A percentile compares a stretch with the other conserved stretches of the same genome.
phyloP scores from a whole-genome alignment of 2,329 filamentous ascomycete species.

The Simplicillium sp. region DNA sequence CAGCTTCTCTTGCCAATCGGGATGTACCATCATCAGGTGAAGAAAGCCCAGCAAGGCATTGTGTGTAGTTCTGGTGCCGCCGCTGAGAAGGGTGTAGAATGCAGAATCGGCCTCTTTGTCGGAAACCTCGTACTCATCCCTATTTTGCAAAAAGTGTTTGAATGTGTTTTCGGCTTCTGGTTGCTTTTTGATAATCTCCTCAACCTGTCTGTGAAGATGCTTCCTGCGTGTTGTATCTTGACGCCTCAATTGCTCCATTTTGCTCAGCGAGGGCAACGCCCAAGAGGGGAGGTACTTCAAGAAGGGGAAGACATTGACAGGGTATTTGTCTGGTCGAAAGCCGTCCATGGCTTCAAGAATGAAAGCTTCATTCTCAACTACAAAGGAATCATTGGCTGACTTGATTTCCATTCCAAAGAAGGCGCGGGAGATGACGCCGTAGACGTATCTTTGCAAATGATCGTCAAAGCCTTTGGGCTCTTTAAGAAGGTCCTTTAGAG shows the following conservation, averaged over 20 bases:
- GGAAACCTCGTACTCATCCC: conserved; percentile 8
- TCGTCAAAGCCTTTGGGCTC: not conserved
- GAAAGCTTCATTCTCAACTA: too few species aligned
- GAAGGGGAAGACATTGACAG: conserved; percentile 20
- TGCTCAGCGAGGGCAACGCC: conserved; percentile 9
- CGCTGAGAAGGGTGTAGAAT: conserved; percentile 22
- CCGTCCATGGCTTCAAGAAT: not conserved
- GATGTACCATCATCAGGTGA: conserved; percentile 18
- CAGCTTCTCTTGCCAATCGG: conserved; percentile 21
- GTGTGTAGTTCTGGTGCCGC: conserved; percentile 25
- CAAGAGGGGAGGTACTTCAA: conserved; percentile 17
- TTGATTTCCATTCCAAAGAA: too few species aligned
- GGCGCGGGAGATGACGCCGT: too few species aligned
- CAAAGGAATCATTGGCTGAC: too few species aligned
- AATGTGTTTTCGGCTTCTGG: conserved; percentile 6
- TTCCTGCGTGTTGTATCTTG: too few species aligned
- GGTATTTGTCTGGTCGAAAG: conserved; percentile 13
- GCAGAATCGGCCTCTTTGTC: conserved; percentile 17
- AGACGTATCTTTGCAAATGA: too few species aligned
- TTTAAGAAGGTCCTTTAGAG: conserved; percentile 1
- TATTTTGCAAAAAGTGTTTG: conserved; percentile 3
- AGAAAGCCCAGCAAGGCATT: conserved; percentile 17
- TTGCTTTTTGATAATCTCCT: conserved; percentile 8
- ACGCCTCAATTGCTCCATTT: too few species aligned
- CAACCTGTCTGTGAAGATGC: too few species aligned